Base-by-base conservation (phyloP, 2,329 filamentous ascomycete genomes). In the Arthrobotrys iridis region DNA sequence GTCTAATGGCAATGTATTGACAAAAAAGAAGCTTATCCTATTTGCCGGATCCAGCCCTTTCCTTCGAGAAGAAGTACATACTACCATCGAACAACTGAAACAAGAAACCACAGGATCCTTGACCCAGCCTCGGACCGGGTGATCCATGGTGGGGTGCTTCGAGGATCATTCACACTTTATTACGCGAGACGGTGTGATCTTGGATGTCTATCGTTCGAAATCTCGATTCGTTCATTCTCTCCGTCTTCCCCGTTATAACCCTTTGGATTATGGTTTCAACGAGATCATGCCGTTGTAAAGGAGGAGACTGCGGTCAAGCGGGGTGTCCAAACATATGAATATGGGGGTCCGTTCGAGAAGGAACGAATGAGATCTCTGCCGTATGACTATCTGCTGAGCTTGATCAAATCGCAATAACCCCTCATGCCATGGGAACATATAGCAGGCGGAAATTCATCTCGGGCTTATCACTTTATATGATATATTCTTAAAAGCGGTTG, bases 401-500 rank as follows among this genome's bases (percentile, higher is more conserved):
- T 59, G 71, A 68, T 75, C 71, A 75, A 75, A 75, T 75, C 71
- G 71, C 71, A 75, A 68, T 75, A 75, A 75, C 71, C 71, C 71
- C 71, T 75, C 71, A 75, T 62, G 64, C 57, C 71, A 63, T 41
- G 43, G 45, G 40, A 55, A 55, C 50, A 55, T 55, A 65, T 20
- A 50, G 45, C 33, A 55, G 35, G 45, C 60, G 52, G 40, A 46
- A 50, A 40, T 45, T 45, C 57, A 63, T 67, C 63, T 67, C 57
- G 71, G 70, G 71, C 71, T 75, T 75, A 68, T 75, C 71, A 75
- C 50, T 41, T 52, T 45, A 18, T 41, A 46, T 58, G 40, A 48
- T 57, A 68, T 75, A 75, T 68, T n/a, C 48, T 46, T 37, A 35
- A 60, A 40, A 68, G 71, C 71, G 71, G 71, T 75, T 75, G 63